Evolutionary conservation across 2,329 filamentous ascomycete genomes (phyloP).

Genomic region (Hymenoscyphus fraxineus): DNA sequence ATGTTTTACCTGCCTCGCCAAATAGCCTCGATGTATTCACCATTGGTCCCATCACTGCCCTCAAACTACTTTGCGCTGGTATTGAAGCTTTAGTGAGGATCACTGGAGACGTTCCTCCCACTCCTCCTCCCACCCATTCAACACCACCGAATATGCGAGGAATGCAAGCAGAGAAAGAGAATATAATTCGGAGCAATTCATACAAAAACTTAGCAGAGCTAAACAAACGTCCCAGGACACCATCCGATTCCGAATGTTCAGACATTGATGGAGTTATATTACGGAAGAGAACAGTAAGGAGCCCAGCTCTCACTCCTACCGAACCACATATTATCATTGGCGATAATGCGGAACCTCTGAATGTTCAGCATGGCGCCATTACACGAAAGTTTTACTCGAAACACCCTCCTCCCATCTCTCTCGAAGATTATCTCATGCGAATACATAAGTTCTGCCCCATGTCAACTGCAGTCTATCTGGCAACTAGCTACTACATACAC

Average conservation of each 20-base stretch:
- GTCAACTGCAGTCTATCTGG: constrained; percentile 89
- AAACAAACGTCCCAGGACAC: constrained; percentile 31
- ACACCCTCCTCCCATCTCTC: constrained; percentile 73
- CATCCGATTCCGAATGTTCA: constrained; percentile 24
- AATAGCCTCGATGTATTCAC: constrained; percentile 65
- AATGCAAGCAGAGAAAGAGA: constrained; percentile 60
- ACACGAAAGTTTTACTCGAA: constrained; percentile 93
- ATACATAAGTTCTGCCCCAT: constrained; percentile 90
- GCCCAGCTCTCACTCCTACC: constrained; percentile 25
- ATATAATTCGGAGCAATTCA: constrained; percentile 55
- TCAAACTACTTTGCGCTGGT: constrained; percentile 72
- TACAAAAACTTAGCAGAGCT: constrained; percentile 37
- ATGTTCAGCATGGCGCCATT: constrained; percentile 78
- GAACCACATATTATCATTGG: constrained; percentile 58
- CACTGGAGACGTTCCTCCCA: constrained; percentile 76
- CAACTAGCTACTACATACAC: constrained; percentile 83
- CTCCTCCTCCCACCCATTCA: constrained; percentile 63
- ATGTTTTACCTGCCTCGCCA: constrained; percentile 32
- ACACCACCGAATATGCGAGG: constrained; percentile 62
- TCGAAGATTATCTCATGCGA: constrained; percentile 80
- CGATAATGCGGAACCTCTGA: constrained; percentile 68
- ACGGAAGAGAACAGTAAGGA: constrained; percentile 38
- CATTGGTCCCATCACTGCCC: constrained; percentile 67
- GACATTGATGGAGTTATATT: constrained; percentile 55
- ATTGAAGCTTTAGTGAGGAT: constrained; percentile 68